Evolutionary conservation across 2,329 filamentous ascomycete genomes (phyloP).

Genomic region (Fusarium azukiicola): DNA sequence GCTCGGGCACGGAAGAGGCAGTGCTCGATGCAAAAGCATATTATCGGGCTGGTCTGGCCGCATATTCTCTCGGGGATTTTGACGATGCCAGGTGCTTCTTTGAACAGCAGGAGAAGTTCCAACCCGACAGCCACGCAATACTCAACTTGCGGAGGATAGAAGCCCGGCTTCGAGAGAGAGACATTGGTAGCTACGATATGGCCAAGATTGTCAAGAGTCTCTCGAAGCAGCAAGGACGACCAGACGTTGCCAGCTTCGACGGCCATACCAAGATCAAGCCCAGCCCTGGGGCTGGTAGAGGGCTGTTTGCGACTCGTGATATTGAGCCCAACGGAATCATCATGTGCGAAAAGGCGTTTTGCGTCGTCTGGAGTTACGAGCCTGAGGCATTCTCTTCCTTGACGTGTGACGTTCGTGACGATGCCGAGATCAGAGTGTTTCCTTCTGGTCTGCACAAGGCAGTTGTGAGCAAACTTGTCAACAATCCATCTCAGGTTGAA

Average conservation of each 20-base stretch:
- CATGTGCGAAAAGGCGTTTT: constrained; percentile 62
- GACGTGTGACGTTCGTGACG: constrained; percentile 58
- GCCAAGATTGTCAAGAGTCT: constrained; percentile 48
- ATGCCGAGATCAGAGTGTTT: constrained; percentile 53
- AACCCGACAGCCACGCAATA: constrained; percentile 47
- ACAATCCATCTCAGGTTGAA: constrained; percentile 53
- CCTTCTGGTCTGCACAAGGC: constrained; percentile 57
- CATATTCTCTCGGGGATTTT: constrained; percentile 56
- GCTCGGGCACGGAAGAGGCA: constrained; percentile 25
- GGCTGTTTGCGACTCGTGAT: constrained; percentile 60
- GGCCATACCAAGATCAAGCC: constrained; percentile 52
- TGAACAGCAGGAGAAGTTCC: constrained; percentile 48
- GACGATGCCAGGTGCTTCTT: constrained; percentile 51
- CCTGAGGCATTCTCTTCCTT: constrained; percentile 55
- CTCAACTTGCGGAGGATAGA: constrained; percentile 46
- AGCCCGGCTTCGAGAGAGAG: constrained; percentile 52
- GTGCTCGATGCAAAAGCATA: constrained; percentile 58
- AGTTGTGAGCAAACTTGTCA: constrained; percentile 52
- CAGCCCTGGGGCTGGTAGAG: constrained; percentile 57
- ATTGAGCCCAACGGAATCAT: constrained; percentile 56
- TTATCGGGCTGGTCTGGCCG: constrained; percentile 57
- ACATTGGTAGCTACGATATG: constrained; percentile 49
- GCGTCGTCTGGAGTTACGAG: constrained; percentile 58
- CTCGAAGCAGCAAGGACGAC: constrained; percentile 53
- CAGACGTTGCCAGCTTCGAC: constrained; percentile 56